A percentile compares a stretch with the other conserved stretches of the same genome.
Evolutionary conservation across 352 stramenopile species (phyloP).

Genomic region (Elongisporangium senticosum): DNA sequence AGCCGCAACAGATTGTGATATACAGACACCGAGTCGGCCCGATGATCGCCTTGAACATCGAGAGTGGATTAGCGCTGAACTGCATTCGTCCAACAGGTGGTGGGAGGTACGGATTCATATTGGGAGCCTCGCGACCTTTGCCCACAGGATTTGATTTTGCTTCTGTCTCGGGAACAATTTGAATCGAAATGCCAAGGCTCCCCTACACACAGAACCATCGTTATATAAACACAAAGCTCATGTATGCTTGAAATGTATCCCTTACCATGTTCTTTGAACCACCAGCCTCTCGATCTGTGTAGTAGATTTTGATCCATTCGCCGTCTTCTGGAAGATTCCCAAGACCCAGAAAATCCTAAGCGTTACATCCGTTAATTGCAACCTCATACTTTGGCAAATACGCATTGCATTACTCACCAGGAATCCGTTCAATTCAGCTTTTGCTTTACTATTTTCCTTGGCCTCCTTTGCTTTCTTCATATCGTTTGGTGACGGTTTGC

Average conservation of each 20-base stretch:
- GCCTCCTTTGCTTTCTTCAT: conserved; percentile 23
- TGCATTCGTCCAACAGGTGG: conserved; percentile 82
- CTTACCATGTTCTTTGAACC: conserved; percentile 60
- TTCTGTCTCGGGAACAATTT: conserved; percentile 86
- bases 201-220: conserved; percentile 23
- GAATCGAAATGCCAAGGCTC: conserved; percentile 47
- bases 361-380: not conserved
- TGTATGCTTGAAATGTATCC: not conserved
- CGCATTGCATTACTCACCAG: conserved; percentile 17
- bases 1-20: conserved; percentile 45
- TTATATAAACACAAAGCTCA: not conserved
- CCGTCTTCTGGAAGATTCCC: conserved; percentile 68
- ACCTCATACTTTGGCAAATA: not conserved
- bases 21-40: conserved; percentile 52
- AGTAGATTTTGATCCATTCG: conserved; percentile 74
- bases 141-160: conserved; percentile 67
- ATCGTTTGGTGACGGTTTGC: conserved; percentile 15
- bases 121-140: conserved; percentile 77
- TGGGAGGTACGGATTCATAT: conserved; percentile 88
- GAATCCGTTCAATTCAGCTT: conserved; percentile 53
- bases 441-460: conserved; percentile 50
- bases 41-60: conserved; percentile 72
- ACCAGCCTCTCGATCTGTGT: conserved; percentile 61
- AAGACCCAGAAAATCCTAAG: conserved; percentile 65
- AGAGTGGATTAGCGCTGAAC: conserved; percentile 76